Evolutionary conservation across 2,329 filamentous ascomycete genomes (phyloP), one percentile per base, ranked within the genome.

Genomic region (Tolypocladium guangdongense): DNA sequence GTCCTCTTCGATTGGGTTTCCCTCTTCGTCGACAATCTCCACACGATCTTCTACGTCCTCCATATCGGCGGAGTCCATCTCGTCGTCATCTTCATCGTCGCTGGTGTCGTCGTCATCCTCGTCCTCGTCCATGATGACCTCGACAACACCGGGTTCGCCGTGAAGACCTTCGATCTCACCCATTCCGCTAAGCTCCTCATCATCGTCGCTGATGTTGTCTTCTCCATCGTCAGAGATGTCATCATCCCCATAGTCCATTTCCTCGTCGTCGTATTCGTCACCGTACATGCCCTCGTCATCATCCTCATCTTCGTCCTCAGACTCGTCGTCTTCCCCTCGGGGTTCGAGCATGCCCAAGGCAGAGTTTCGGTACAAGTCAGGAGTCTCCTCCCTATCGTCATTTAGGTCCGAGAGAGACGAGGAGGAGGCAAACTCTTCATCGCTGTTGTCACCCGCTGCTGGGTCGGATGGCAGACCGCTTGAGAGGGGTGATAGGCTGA

Each of bases 341-440:
- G 88, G 86, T 67, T 97, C 93, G 52, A 96, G 84, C 84, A 97
- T 95, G 50, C 93, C 92, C 24, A 99, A 76, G 1, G 95, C 90
- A 2, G 93, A 97, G 68, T 97, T 96, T 52, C 95, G 87, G 74
- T 96, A 97, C 22, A 99, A 78, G 71, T 99, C 93, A 33, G 95
- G 93, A 6, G 95, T 99, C 67, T 97, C 93, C 68, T 96, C 90
- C 46, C 90, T 85, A 53, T 89, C 86, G 56, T 91, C 88, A 41
- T 91, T 88, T 50, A 90, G 75, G 58, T 96, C 91, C 12, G 92
- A 96, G 27, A 95, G 82, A 1, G 92, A 96, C 5, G 90, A 95
- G 3, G 87, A 83, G 12, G 89, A 93, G 2, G 85, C 85, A 47
- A 96, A 88, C 47, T 96, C 91, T 58, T 96, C 91, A 49, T 95